Conservation (phyloP, 2,329 filamentous ascomycete genomes). For the Dactylellina cionopaga region DNA sequence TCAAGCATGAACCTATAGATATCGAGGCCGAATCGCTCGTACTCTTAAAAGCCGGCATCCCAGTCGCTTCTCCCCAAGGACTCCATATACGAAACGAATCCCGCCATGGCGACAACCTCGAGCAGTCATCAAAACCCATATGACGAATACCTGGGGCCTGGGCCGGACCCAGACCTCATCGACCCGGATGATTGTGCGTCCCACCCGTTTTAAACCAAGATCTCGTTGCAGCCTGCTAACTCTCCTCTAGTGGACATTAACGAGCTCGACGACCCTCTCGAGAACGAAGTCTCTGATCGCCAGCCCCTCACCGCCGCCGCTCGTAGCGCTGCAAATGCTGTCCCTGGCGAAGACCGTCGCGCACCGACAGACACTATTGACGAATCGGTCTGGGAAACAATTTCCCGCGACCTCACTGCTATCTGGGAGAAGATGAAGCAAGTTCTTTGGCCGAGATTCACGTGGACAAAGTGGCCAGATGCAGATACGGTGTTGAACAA, state of each 20-base stretch:
- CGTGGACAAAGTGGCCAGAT: slow-evolving; percentile 78
- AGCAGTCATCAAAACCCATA: slow-evolving; percentile 69
- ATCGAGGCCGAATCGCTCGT: not conserved
- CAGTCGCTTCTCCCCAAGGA: slow-evolving; percentile 16
- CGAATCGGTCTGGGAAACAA: slow-evolving; percentile 96
- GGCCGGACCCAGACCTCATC: slow-evolving; percentile 74
- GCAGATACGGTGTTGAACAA: slow-evolving; percentile 73
- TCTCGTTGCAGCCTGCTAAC: no score
- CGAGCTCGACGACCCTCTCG: slow-evolving; percentile 89
- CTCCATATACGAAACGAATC: not conserved
- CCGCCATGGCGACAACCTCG: slow-evolving; percentile 54
- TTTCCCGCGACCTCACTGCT: slow-evolving; percentile 87
- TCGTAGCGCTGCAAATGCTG: slow-evolving; percentile 52
- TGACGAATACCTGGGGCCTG: slow-evolving; percentile 66
- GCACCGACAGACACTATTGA: slow-evolving; percentile 94
- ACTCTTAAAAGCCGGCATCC: slow-evolving; percentile 4
- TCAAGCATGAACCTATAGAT: slow-evolving; percentile 26
- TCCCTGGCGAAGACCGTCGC: slow-evolving; percentile 85
- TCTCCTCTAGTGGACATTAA: slow-evolving; percentile 76
- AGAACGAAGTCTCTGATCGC: slow-evolving; percentile 71
- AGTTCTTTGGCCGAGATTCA: slow-evolving; percentile 93
- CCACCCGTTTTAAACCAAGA: no score
- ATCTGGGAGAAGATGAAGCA: slow-evolving; percentile 99
- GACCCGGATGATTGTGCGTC: slow-evolving; percentile 80
- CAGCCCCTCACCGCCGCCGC: slow-evolving; percentile 81